Evolutionary conservation across 2,329 filamentous ascomycete species (phyloP).

Genomic region (Elsinoe batatas): DNA sequence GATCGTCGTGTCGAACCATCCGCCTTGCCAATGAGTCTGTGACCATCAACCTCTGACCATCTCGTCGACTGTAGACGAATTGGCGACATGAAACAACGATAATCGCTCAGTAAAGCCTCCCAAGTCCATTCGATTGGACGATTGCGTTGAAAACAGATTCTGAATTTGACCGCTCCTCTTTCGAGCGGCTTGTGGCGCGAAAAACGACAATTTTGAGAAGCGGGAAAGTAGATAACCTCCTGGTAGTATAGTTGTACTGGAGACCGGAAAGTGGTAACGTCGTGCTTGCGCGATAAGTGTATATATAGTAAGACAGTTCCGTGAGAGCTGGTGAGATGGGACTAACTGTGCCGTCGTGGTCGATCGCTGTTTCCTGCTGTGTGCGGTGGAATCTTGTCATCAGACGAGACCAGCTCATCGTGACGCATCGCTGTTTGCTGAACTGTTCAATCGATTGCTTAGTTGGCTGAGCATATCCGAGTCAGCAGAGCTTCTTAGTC

Average conservation of each 20-base stretch:
- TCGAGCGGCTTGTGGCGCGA: background rate
- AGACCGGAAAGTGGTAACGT: background rate
- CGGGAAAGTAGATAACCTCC: background rate
- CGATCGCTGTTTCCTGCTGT: background rate
- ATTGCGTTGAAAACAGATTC: background rate
- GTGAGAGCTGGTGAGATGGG: background rate
- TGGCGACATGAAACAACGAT: background rate
- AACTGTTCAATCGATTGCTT: conserved; percentile 19
- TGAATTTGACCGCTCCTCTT: background rate
- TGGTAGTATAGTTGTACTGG: background rate
- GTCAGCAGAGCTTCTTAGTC: conserved; percentile 31
- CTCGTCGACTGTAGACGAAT: background rate
- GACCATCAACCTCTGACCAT: background rate
- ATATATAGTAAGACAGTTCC: conserved; percentile 1
- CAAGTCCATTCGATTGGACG: background rate
- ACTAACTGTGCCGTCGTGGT: background rate
- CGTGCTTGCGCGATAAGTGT: conserved; percentile 2
- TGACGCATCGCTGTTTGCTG: background rate
- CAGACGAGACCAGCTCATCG: background rate
- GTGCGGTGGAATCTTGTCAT: background rate
- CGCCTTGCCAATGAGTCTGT: background rate
- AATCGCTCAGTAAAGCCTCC: conserved; percentile 9
- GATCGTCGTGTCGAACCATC: too few relatives aligned
- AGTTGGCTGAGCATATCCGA: conserved; percentile 36
- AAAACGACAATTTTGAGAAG: background rate